A percentile compares a stretch with the other conserved stretches of the same genome.
Evolutionary conservation across 2,329 filamentous ascomycete genomes (phyloP).

Genomic region (Hymenoscyphus repandus): DNA sequence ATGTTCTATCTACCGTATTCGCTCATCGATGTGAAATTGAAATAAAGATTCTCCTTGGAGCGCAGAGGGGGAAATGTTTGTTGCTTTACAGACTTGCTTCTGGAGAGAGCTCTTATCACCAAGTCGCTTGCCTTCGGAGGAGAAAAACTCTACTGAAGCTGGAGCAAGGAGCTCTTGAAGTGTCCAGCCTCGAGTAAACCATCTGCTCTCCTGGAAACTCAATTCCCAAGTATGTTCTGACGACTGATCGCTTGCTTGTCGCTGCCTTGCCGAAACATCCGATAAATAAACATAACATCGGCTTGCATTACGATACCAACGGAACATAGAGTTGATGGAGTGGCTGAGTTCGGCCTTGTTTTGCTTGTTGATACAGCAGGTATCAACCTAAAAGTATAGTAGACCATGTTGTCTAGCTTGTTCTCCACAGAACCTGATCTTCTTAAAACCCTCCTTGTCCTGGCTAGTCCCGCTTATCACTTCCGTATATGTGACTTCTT

Average conservation of each 20-base stretch:
- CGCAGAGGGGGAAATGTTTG: constrained; percentile 6
- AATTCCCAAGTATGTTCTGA: constrained; percentile 4
- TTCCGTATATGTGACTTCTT: constrained; percentile 15
- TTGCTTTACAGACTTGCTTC: constrained; percentile 8
- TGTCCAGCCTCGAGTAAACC: too few species aligned
- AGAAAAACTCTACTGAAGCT: constrained; percentile 13
- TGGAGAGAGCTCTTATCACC: constrained; percentile 12
- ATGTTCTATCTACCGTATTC: constrained; percentile 35
- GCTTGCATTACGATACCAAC: background rate
- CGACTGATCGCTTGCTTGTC: too few species aligned
- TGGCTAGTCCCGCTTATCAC: constrained; percentile 3
- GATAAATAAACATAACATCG: too few species aligned
- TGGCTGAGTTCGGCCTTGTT: background rate
- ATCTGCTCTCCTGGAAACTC: constrained; percentile 5
- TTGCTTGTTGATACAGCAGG: too few species aligned
- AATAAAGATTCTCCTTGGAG: constrained; percentile 8
- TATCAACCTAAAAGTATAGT: too few species aligned
- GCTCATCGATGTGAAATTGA: constrained; percentile 8
- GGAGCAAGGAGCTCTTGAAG: too few species aligned
- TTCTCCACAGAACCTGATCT: constrained; percentile 11
- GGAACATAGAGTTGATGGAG: constrained; percentile 5
- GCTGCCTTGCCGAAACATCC: too few species aligned
- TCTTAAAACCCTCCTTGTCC: constrained; percentile 10
- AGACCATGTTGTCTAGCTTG: too few species aligned
- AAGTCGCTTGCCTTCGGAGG: constrained; percentile 5